Base-by-base conservation (phyloP, 176 grass and related monocot species). In the Raddia guianensis region DNA sequence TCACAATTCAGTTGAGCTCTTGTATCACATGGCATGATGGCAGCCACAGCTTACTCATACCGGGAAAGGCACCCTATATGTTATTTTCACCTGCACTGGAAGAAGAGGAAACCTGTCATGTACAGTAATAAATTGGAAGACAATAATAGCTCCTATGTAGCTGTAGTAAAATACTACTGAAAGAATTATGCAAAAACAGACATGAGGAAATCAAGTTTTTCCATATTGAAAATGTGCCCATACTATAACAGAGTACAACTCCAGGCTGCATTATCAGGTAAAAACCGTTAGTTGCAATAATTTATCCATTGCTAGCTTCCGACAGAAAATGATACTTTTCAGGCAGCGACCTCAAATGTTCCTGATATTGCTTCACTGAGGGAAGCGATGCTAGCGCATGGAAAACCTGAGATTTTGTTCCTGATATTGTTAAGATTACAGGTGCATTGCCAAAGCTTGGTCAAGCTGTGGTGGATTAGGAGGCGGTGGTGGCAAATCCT, bases 1-100 rank as follows among this genome's bases (percentile, higher is more conserved):
- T 87, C 50, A 72, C 87, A 89, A 7, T 87, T 92, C 10, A 92
- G 80, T 9, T 85, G 81, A 2, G 49, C 72, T 33, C 90, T 85
- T 9, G 12, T 7, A n/a, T 89, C 90, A 87, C 86, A 92, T 19
- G 70, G 35, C 5, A 86, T n/a, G n/a, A n/a, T n/a, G n/a, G n/a
- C n/a, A n/a, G 83, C 86, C 90, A 92, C 63, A 80, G 69, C 42
- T 70, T 51, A 40, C 34, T 63, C 7, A 76, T 66, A 11, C 14
- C 2, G 18, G 80, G 83, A 14, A 92, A 89, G 9, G 58, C 87
- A 2, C 72, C 65, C 6, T 70, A 49, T 15, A n/a, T n/a, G 89
- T 87, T 8, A 80, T 87, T 66, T 54, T 92, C 6, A 84, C 76
- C 21, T 84, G 80, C 32, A 70, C 73, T 7, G 90, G 83, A 32